Base-by-base conservation (phyloP, 75 land plant species). In the Pinus tabuliformis region DNA sequence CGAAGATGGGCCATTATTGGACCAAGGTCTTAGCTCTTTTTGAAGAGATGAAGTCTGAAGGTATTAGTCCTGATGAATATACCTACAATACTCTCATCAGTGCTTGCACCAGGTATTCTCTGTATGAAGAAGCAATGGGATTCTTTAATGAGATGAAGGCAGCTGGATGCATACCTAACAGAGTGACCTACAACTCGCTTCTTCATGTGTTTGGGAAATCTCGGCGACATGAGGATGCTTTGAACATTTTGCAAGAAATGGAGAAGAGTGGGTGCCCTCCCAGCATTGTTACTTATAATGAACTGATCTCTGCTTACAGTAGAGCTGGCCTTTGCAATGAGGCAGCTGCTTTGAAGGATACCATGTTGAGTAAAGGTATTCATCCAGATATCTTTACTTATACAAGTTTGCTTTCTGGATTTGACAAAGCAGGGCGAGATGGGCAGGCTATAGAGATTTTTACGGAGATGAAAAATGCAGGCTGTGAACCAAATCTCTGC, bases 161-260 rank as follows among this genome's bases (percentile, higher is more conserved):
- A 2, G 78, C 70, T 0, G 93, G 95, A 0, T 92, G 84, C 82
- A 26, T 17, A 1, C 95, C 96, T 2, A 91, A 88, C 78, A 86
- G 84, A 61, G 93, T 97, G 26, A 95, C 99, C 22, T 97, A 91
- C 62, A 97, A 97, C 80, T 86, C 98, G 8, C 85, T 97, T 39
- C 82, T 97, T 78, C 95, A 97, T 85, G 98, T 93, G 8, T 95
- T 91, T 82, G 98, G 98, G 75, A 95, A 95, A 86, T 90, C 86
- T 52, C 81, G 96, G 59, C 62, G 85, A 82, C 87, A 86, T 63
- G 77, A 88, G 57, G 92, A 92, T 61, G 99, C 99, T 3, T 72
- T 81, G 78, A 80, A 83, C 24, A 87, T 95, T 1, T 75, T 97
- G 62, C 68, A 68, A 56, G 94, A 92, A 78, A 97, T 97, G 99